These are phyloP conservation scores for Cryomyces antarcticus DNA, from an alignment of 495 filamentous ascomycete species.

Conservation along the genomic window DNA sequence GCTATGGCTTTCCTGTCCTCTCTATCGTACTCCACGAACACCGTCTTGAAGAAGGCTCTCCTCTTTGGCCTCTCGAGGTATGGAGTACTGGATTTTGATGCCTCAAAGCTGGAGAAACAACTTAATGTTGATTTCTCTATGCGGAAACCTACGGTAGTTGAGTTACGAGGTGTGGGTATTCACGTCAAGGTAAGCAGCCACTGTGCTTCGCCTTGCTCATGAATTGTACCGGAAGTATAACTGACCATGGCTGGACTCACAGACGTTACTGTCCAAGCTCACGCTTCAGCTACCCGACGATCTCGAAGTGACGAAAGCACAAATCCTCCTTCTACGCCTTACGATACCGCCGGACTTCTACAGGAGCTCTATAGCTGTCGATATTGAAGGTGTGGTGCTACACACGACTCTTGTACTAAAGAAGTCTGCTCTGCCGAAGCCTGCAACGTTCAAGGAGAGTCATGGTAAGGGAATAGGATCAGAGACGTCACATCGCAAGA, in stretches of 20 bases:
- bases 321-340: conserved; percentile 46
- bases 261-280: conserved; percentile 17
- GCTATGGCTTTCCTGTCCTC: too few relatives aligned
- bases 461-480: too few relatives aligned
- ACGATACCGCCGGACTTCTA: conserved; percentile 69
- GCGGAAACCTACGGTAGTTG: conserved; percentile 55
- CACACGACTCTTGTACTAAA: conserved; percentile 25
- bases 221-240: too few relatives aligned
- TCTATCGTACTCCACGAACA: neutral
- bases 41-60: conserved; percentile 28
- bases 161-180: conserved; percentile 63
- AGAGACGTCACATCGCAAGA: too few relatives aligned
- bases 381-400: conserved; percentile 58
- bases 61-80: conserved; percentile 61
- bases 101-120: conserved; percentile 60
- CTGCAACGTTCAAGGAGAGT: too few relatives aligned
- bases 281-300: conserved; percentile 50
- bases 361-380: conserved; percentile 52
- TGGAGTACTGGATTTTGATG: conserved; percentile 63
- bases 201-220: too few relatives aligned
- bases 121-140: conserved; percentile 28
- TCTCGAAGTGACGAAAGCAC: conserved; percentile 48
- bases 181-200: conserved; percentile 38
- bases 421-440: neutral
- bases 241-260: too few relatives aligned